phyloP scores from a whole-genome alignment of 176 grass and related monocot genomes.

The Hsuehochloa calcarea region DNA sequence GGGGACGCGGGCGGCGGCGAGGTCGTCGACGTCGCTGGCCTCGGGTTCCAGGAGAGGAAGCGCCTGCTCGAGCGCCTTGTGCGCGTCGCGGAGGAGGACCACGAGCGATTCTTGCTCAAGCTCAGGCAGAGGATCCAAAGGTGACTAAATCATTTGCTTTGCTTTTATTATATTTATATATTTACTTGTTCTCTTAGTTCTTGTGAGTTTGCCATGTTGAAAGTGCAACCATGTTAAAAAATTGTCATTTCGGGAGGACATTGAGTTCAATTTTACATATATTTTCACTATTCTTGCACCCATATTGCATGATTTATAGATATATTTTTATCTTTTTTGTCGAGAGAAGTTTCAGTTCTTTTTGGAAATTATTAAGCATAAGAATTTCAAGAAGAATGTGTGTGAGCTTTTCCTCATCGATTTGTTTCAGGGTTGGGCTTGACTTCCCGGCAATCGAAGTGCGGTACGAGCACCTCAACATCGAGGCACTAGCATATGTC shows the following conservation, averaged over 20 bases:
- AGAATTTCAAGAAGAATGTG: neutral
- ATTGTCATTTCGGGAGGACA: too few relatives aligned
- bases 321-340: neutral
- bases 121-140: neutral
- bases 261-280: too few relatives aligned
- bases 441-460: constrained; percentile 60
- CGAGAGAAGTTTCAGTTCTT: neutral
- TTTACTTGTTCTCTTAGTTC: too few relatives aligned
- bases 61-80: constrained; percentile 53
- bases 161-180: too few relatives aligned
- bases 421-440: constrained; percentile 50
- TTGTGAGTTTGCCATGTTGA: too few relatives aligned
- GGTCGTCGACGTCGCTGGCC: constrained; percentile 41
- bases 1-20: neutral
- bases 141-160: too few relatives aligned
- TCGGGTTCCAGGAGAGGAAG: constrained; percentile 43
- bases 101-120: constrained; percentile 62
- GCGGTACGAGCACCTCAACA: constrained; percentile 54
- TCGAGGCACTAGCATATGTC: neutral
- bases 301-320: too few relatives aligned
- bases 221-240: too few relatives aligned
- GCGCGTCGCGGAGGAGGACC: constrained; percentile 58
- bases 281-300: too few relatives aligned
- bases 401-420: neutral
- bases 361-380: neutral